Evolutionary conservation across 192 early-diverging fungal genomes (phyloP).

Genomic region (Linnemannia zychae): DNA sequence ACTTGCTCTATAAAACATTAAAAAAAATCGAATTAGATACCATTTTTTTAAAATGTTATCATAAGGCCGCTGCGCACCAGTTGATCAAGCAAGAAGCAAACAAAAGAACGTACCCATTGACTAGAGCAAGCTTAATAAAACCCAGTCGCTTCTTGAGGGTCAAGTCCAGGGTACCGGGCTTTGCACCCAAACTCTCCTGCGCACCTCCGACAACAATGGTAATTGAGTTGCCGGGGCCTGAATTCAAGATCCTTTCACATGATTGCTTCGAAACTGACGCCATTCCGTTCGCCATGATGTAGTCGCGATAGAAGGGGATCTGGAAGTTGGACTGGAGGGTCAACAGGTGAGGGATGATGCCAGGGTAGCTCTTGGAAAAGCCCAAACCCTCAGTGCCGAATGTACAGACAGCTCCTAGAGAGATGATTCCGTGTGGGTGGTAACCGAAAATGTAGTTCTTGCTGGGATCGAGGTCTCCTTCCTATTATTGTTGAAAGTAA

Average conservation of each 20-base stretch:
- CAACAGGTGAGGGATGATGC: conserved; percentile 82
- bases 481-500: conserved; percentile 53
- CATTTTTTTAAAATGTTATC: too few relatives aligned
- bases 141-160: conserved; percentile 86
- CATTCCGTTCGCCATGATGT: conserved; percentile 83
- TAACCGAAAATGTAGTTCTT: conserved; percentile 93
- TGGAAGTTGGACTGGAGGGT: conserved; percentile 89
- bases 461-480: conserved; percentile 84
- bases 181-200: conserved; percentile 82
- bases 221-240: conserved; percentile 76
- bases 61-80: too few relatives aligned
- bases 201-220: conserved; percentile 95
- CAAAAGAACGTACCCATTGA: conserved; percentile 65
- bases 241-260: conserved; percentile 81
- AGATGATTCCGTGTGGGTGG: conserved; percentile 94
- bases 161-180: conserved; percentile 73
- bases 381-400: conserved; percentile 87
- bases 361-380: conserved; percentile 82
- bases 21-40: too few relatives aligned
- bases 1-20: conserved; percentile 60
- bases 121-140: conserved; percentile 92
- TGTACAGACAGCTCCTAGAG: conserved; percentile 84
- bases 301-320: conserved; percentile 87
- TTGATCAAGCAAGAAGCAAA: too few relatives aligned
- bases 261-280: conserved; percentile 82